Evolutionary conservation across 352 stramenopile species (phyloP).

Genomic region (Globisporangium camurandrum): DNA sequence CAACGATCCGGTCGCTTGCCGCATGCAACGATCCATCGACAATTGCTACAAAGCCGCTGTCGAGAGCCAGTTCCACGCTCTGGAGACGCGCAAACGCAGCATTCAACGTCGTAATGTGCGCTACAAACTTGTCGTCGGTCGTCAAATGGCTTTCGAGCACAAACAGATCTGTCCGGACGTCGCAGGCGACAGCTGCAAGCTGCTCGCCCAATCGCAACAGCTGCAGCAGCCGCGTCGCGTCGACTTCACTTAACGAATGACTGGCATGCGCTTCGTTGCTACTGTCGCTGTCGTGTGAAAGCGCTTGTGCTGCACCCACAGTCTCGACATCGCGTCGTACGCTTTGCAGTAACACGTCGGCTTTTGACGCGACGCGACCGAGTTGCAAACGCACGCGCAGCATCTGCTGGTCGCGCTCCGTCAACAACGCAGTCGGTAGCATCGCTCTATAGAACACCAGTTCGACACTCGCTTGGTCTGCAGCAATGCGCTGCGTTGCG

Average conservation of each 20-base stretch:
- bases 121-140: constrained; percentile 51
- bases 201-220: constrained; percentile 56
- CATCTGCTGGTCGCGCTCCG: constrained; percentile 65
- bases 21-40: constrained; percentile 48
- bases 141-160: constrained; percentile 68
- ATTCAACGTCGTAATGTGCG: constrained; percentile 37
- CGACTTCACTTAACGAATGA: too few species aligned
- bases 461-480: constrained; percentile 56
- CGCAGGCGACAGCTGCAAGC: constrained; percentile 43
- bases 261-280: too few species aligned
- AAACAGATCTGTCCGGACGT: constrained; percentile 65
- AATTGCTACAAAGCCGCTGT: constrained; percentile 45
- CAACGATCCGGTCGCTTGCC: too few species aligned
- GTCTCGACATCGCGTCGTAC: constrained; percentile 56
- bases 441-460: constrained; percentile 59
- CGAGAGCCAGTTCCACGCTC: constrained; percentile 60
- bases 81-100: constrained; percentile 22
- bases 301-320: constrained; percentile 36
- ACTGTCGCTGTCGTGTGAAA: constrained; percentile 15
- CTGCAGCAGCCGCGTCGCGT: constrained; percentile 34
- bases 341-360: constrained; percentile 60
- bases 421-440: constrained; percentile 65
- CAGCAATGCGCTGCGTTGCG: constrained; percentile 58
- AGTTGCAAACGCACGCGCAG: constrained; percentile 60
- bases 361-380: constrained; percentile 56